Percentiles rank a stretch among this genome's conserved stretches.
Conservation (phyloP, 805 yeast genomes). For the Wickerhamomyces strasburgensis region DNA sequence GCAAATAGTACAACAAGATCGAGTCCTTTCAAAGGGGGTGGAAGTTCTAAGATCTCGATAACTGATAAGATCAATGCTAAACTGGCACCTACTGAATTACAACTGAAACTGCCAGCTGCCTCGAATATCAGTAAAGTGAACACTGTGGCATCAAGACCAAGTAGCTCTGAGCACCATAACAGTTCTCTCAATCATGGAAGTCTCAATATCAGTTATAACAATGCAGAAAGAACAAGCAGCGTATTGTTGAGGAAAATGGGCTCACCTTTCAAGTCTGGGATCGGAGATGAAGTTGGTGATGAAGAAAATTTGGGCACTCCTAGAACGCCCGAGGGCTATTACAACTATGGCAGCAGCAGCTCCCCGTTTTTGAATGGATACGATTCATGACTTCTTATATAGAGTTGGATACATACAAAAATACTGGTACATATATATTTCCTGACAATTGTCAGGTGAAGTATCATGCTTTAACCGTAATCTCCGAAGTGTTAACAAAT, state of each 20-base stretch:
- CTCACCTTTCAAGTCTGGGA: neutral
- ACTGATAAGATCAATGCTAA: neutral
- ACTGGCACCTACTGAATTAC: neutral
- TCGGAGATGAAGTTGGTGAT: too few relatives aligned
- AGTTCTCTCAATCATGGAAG: too few relatives aligned
- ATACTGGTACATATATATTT: too few relatives aligned
- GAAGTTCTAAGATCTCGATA: neutral
- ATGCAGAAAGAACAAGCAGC: too few relatives aligned
- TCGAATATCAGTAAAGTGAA: neutral
- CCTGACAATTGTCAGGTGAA: too few relatives aligned
- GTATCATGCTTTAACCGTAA: too few relatives aligned
- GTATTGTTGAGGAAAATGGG: neutral
- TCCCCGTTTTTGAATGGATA: slow-evolving; percentile 19
- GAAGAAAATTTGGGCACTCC: too few relatives aligned
- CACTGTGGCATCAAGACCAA: too few relatives aligned
- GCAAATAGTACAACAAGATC: neutral
- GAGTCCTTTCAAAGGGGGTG: too few relatives aligned
- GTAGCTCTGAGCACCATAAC: neutral
- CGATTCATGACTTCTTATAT: neutral
- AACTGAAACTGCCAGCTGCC: neutral
- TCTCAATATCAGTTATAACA: too few relatives aligned
- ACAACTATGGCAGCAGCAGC: slow-evolving; percentile 8
- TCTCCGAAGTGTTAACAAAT: too few relatives aligned
- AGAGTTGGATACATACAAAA: too few relatives aligned
- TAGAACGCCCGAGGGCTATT: slow-evolving; percentile 16